Conservation (phyloP, 1,284 basidiomycete genomes). For the Boletus holoroseus region DNA sequence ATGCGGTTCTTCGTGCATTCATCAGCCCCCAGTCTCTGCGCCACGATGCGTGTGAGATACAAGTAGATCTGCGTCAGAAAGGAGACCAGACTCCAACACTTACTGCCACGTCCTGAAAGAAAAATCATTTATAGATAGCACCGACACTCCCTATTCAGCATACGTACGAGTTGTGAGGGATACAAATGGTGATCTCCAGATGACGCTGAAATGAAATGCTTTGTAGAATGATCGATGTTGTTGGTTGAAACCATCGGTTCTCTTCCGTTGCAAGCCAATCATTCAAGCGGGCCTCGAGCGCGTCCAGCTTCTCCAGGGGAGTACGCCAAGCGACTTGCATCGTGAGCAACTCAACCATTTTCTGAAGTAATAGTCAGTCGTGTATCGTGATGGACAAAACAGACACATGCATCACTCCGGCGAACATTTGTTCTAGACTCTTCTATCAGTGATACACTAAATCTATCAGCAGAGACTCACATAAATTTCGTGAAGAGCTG, state of each 20-base stretch:
- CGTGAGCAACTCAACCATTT: constrained; percentile 60
- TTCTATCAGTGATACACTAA: not conserved
- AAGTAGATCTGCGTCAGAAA: not conserved
- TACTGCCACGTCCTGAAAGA: constrained; percentile 43
- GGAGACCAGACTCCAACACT: constrained; percentile 11
- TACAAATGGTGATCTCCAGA: constrained; percentile 61
- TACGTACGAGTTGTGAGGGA: constrained; percentile 62
- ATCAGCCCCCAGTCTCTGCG: constrained; percentile 58
- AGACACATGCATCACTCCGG: constrained; percentile 53
- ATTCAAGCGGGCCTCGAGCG: constrained; percentile 58
- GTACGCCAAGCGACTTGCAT: constrained; percentile 73
- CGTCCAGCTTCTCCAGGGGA: constrained; percentile 62
- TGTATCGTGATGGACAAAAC: not conserved
- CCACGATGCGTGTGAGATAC: constrained; percentile 5
- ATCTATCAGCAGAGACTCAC: constrained; percentile 34
- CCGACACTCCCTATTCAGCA: not conserved
- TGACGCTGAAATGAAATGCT: constrained; percentile 58
- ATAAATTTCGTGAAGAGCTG: constrained; percentile 69
- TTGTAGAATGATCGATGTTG: constrained; percentile 57
- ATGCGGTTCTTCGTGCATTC: constrained; percentile 59
- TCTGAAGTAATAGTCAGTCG: constrained; percentile 35
- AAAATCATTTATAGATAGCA: constrained; percentile 12
- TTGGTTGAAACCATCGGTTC: constrained; percentile 68
- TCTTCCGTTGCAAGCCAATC: constrained; percentile 70
- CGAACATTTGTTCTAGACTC: constrained; percentile 57